A percentile compares a stretch with the other conserved stretches of the same genome.
Evolutionary conservation across 2,329 filamentous ascomycete species (phyloP).

Genomic region (Colletotrichum musae): DNA sequence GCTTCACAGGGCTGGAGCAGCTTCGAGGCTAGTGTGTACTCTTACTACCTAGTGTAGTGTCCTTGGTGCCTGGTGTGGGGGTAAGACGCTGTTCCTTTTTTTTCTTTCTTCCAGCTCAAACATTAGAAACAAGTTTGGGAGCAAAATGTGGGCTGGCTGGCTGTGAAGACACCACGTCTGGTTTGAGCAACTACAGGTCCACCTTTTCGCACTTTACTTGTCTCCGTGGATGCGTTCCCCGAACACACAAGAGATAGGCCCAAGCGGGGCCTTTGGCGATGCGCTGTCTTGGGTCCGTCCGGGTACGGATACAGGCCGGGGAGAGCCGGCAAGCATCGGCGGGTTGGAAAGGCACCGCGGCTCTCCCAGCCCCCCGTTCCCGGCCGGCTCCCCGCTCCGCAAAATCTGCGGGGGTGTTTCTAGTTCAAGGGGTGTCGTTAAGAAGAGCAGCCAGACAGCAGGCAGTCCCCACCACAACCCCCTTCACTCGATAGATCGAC

Average conservation of each 20-base stretch:
- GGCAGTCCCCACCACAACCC: background rate
- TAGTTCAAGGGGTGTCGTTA: slow-evolving; percentile 16
- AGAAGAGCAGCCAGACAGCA: background rate
- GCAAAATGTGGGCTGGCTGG: background rate
- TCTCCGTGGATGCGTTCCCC: background rate
- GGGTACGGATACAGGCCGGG: slow-evolving; percentile 21
- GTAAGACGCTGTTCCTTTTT: no score
- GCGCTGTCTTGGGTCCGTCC: slow-evolving; percentile 37
- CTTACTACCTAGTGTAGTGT: no score
- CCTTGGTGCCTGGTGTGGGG: no score
- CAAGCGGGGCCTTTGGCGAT: slow-evolving; percentile 13
- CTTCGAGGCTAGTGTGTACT: background rate
- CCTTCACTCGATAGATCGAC: slow-evolving; percentile 9
- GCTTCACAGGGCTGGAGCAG: slow-evolving; percentile 36
- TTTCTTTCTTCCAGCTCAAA: background rate
- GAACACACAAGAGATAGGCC: no score
- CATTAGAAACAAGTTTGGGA: slow-evolving; percentile 24
- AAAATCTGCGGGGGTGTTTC: background rate
- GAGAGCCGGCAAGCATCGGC: slow-evolving; percentile 35
- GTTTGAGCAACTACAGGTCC: slow-evolving; percentile 1
- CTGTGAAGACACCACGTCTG: background rate
- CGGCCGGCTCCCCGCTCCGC: slow-evolving; percentile 19
- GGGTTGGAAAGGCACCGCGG: slow-evolving; percentile 13
- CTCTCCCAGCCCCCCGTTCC: slow-evolving; percentile 14
- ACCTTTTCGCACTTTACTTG: slow-evolving; percentile 4